These are phyloP conservation scores for Zalaria obscura DNA, from an alignment of 2,329 filamentous ascomycete genomes.

Conservation along the genomic window DNA sequence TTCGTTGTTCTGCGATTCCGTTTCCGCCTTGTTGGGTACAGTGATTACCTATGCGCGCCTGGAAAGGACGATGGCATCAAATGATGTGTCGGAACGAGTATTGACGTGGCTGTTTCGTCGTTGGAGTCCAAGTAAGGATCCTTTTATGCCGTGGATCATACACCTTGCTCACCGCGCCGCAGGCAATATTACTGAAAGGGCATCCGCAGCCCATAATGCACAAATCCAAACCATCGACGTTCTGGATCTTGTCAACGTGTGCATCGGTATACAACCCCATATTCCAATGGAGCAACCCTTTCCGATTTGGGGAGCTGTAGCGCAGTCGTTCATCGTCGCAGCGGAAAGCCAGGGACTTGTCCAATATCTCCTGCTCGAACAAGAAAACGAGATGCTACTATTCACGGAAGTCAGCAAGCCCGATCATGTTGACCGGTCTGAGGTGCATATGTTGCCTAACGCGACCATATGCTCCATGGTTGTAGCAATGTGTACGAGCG, in stretches of 20 bases:
- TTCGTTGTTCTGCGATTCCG: slow-evolving; percentile 62
- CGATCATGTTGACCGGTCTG: too few species aligned
- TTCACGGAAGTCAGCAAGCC: too few species aligned
- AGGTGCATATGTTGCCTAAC: too few species aligned
- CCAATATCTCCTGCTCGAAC: slow-evolving; percentile 33
- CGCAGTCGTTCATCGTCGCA: slow-evolving; percentile 28
- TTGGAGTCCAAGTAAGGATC: slow-evolving; percentile 60
- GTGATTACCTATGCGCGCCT: slow-evolving; percentile 53
- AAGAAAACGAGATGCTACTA: neutral
- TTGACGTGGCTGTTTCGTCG: slow-evolving; percentile 68
- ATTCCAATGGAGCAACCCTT: slow-evolving; percentile 12
- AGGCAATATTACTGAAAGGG: slow-evolving; percentile 42
- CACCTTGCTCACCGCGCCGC: too few species aligned
- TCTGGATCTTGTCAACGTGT: slow-evolving; percentile 53
- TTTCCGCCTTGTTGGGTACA: slow-evolving; percentile 56
- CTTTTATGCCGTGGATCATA: too few species aligned
- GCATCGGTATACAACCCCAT: slow-evolving; percentile 41
- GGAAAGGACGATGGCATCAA: slow-evolving; percentile 53
- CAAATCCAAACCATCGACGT: slow-evolving; percentile 51
- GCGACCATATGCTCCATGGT: neutral
- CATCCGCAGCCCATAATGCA: slow-evolving; percentile 51
- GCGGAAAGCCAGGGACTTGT: slow-evolving; percentile 26
- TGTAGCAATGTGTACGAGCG: slow-evolving; percentile 1
- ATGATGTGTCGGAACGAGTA: slow-evolving; percentile 54
- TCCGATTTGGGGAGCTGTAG: slow-evolving; percentile 24